These are phyloP conservation scores for Paracorniculantispora psalliotae DNA, from an alignment of 2,329 filamentous ascomycete genomes.

Conservation along the genomic window DNA sequence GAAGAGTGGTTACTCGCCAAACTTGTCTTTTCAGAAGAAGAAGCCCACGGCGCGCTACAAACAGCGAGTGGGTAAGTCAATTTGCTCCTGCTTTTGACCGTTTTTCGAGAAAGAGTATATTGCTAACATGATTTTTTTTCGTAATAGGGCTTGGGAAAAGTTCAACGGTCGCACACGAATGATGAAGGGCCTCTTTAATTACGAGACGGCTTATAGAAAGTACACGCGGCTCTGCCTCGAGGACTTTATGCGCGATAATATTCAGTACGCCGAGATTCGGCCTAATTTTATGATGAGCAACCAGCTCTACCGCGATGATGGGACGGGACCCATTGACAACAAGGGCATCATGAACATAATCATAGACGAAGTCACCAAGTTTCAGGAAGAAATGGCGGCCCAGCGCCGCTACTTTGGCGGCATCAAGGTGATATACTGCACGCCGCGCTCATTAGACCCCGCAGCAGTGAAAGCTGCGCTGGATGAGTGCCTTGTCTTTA, in stretches of 20 bases:
- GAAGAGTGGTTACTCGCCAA: constrained; percentile 57
- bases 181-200: constrained; percentile 69
- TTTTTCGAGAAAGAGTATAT: too few relatives aligned
- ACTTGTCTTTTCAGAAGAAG: constrained; percentile 56
- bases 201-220: constrained; percentile 54
- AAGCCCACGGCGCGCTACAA: constrained; percentile 50
- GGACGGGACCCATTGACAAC: constrained; percentile 47
- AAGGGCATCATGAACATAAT: constrained; percentile 57
- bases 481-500: constrained; percentile 57
- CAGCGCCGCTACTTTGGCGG: constrained; percentile 48
- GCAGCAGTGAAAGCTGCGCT: constrained; percentile 47
- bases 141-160: constrained; percentile 48
- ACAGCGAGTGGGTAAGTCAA: constrained; percentile 48
- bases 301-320: constrained; percentile 55
- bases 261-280: constrained; percentile 67
- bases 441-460: constrained; percentile 54
- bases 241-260: constrained; percentile 58
- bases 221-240: constrained; percentile 58
- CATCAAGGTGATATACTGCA: constrained; percentile 68
- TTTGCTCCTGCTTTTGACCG: neutral
- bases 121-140: constrained; percentile 14
- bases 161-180: constrained; percentile 67
- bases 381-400: constrained; percentile 31
- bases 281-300: constrained; percentile 64
- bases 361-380: constrained; percentile 47